Percentiles rank a stretch among this genome's conserved stretches.
These are phyloP conservation scores for Barnettozyma pratensis DNA, from an alignment of 805 yeast species.

Conservation along the genomic window DNA sequence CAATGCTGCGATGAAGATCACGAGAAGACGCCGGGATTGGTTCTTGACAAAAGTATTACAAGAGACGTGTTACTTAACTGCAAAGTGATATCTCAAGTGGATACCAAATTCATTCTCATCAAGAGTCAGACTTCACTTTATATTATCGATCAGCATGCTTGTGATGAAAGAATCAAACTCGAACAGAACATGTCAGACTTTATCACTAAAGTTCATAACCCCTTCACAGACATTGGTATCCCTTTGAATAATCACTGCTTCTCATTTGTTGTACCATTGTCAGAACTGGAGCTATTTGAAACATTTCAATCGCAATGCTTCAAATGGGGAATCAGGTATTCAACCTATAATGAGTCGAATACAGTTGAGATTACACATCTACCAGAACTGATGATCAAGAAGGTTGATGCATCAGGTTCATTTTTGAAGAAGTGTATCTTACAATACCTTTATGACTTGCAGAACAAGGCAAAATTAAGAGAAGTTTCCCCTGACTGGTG, in stretches of 20 bases:
- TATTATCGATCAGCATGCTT: constrained; percentile 78
- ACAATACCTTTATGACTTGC: constrained; percentile 41
- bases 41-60: constrained; percentile 8
- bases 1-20: background rate
- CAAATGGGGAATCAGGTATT: constrained; percentile 41
- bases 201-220: constrained; percentile 26
- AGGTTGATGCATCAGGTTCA: constrained; percentile 24
- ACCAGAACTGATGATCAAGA: constrained; percentile 38
- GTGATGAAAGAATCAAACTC: constrained; percentile 67
- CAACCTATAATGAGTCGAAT: background rate
- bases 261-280: constrained; percentile 17
- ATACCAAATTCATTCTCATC: constrained; percentile 56
- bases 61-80: constrained; percentile 21
- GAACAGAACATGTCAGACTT: constrained; percentile 44
- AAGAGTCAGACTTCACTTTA: constrained; percentile 27
- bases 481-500: constrained; percentile 31
- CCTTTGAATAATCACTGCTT: constrained; percentile 7
- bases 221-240: constrained; percentile 14
- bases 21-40: constrained; percentile 4
- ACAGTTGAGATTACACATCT: constrained; percentile 33
- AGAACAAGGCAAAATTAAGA: constrained; percentile 25
- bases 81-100: constrained; percentile 52
- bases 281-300: constrained; percentile 31
- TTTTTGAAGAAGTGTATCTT: constrained; percentile 35
- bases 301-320: constrained; percentile 26